These are phyloP conservation scores for Actinomortierella ambigua DNA, from an alignment of 371 early-diverging fungal species.

Conservation along the genomic window DNA sequence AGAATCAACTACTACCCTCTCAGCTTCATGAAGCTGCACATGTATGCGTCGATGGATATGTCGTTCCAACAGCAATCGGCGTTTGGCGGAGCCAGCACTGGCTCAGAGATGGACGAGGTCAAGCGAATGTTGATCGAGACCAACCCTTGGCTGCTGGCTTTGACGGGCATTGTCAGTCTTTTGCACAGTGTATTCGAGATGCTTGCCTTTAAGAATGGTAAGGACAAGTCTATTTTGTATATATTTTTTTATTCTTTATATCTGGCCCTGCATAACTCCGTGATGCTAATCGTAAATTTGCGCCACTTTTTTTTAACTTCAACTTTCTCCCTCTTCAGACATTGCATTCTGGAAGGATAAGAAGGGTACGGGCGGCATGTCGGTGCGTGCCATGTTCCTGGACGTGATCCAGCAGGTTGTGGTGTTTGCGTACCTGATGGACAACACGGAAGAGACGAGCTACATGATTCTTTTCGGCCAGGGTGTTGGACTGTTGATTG, in stretches of 20 bases:
- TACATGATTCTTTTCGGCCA: conserved; percentile 87
- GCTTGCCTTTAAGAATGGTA: conserved; percentile 94
- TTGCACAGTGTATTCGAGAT: conserved; percentile 92
- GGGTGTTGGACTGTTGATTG: conserved; percentile 81
- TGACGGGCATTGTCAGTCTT: conserved; percentile 80
- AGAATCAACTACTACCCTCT: conserved; percentile 70
- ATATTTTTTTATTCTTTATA: neutral
- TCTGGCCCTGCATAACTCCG: no score
- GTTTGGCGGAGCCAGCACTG: conserved; percentile 62
- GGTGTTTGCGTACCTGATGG: conserved; percentile 88
- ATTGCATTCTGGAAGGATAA: conserved; percentile 90
- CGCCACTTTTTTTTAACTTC: neutral
- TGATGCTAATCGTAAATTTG: neutral
- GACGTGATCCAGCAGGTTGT: conserved; percentile 88
- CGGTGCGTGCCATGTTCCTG: conserved; percentile 80
- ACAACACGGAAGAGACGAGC: conserved; percentile 84
- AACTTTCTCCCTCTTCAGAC: conserved; percentile 53
- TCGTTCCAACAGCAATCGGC: conserved; percentile 65
- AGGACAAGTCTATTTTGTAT: neutral
- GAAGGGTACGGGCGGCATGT: conserved; percentile 84
- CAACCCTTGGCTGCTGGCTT: conserved; percentile 79
- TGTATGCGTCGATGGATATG: conserved; percentile 71
- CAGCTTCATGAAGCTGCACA: conserved; percentile 77
- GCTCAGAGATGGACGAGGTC: conserved; percentile 60
- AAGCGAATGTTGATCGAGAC: conserved; percentile 90